Evolutionary conservation across 495 filamentous ascomycete genomes (phyloP), one percentile per base, ranked within the genome.

Genomic region (Penicillium roqueforti): DNA sequence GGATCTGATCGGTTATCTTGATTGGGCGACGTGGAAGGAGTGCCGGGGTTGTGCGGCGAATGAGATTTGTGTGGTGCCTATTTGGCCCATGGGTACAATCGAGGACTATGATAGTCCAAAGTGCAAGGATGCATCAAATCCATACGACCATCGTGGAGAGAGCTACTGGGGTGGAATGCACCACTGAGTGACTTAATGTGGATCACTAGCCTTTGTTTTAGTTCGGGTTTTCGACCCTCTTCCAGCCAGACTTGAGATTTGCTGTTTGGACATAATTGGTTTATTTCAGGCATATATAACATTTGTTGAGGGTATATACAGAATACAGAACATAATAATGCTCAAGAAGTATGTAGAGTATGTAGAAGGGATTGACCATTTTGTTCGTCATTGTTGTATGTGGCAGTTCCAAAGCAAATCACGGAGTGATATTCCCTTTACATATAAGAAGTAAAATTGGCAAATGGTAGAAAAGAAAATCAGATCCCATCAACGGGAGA

Each of bases 31-130:
- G 0, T 88, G 83, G 82, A 84, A 83, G 57, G 68, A 80, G 42
- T 86, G 84, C 51, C 67, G 70, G 4, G 69, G 67, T 14, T 87
- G 84, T 52, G 63, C 53, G 0, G 63, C 69, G 16, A 77, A 83
- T 51, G 80, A 87, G 64, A 71, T 83, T n/a, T 87, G 84, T 66
- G 75, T 84, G n/a, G 59, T 85, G 3, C 80, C 85, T 1, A 82
- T 87, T 63, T 87, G 84, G 82, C 85, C 84, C 0, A 73, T 77
- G 60, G 84, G 84, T 0, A 73, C 73, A 0, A 57, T 69, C 0
- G 70, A 79, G 18, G 82, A 85, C 53, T 77, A 82, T 57, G 61
- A 74, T 23, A 62, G 72, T 18, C 83, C 83, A 1, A 65, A 68
- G 38, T 85, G 82, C 52, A 61, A 57, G 39, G 70, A 74, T 54